Evolutionary conservation across 108 stramenopile species (phyloP).

Genomic region (Chaetoceros tenuissimus): DNA sequence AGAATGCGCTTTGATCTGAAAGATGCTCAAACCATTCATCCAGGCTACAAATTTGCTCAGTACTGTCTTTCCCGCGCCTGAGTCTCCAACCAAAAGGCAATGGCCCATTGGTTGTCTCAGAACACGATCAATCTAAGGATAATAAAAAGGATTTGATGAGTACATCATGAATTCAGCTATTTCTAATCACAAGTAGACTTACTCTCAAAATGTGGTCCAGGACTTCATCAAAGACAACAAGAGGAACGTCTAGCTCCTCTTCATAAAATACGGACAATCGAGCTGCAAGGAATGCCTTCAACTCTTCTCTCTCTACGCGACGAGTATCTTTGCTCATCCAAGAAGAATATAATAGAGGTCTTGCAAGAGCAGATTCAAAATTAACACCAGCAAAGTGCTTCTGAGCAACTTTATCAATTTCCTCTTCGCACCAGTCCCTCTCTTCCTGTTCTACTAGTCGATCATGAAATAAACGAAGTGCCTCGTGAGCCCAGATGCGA

Average conservation of each 20-base stretch:
- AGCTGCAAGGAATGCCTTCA: slow-evolving; percentile 83
- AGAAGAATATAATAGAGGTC: slow-evolving; percentile 86
- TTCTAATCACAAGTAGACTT: neutral
- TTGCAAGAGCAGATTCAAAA: slow-evolving; percentile 62
- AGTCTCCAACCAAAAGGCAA: slow-evolving; percentile 88
- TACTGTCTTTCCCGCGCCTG: slow-evolving; percentile 89
- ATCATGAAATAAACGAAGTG: slow-evolving; percentile 91
- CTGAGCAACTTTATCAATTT: slow-evolving; percentile 66
- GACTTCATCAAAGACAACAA: slow-evolving; percentile 97
- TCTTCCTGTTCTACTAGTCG: slow-evolving; percentile 88
- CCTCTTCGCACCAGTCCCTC: slow-evolving; percentile 79
- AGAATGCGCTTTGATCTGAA: slow-evolving; percentile 89
- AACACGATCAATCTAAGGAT: slow-evolving; percentile 71
- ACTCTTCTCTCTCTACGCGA: slow-evolving; percentile 65
- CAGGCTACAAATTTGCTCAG: slow-evolving; percentile 66
- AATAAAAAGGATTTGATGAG: no score
- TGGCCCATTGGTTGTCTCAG: slow-evolving; percentile 87
- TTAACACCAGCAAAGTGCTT: slow-evolving; percentile 76
- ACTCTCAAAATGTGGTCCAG: slow-evolving; percentile 78
- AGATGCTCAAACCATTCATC: slow-evolving; percentile 97
- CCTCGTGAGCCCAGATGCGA: slow-evolving; percentile 97
- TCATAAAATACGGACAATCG: slow-evolving; percentile 94
- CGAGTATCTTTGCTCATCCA: slow-evolving; percentile 93
- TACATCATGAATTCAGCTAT: no score
- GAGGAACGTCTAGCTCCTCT: slow-evolving; percentile 94